These are phyloP conservation scores for Durio zibethinus DNA, from an alignment of 345 rosid species.

Conservation along the genomic window DNA sequence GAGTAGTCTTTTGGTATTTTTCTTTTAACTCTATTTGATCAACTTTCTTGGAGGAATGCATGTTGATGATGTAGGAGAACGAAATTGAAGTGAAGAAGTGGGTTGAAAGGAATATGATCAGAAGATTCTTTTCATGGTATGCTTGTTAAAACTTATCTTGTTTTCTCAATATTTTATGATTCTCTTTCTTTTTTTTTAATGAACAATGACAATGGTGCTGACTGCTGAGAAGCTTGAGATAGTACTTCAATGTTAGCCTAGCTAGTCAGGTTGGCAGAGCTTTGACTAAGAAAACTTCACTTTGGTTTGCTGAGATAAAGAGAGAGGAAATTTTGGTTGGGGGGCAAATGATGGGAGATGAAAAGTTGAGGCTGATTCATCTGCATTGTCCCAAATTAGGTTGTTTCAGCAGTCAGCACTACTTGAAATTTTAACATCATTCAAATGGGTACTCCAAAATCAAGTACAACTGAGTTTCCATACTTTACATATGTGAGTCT, in stretches of 20 bases:
- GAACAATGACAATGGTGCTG: neutral
- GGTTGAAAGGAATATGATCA: slow-evolving; percentile 3
- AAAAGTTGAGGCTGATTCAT: neutral
- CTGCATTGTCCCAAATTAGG: neutral
- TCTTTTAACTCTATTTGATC: slow-evolving; percentile 2
- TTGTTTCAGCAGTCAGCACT: neutral
- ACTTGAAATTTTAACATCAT: neutral
- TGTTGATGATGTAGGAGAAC: slow-evolving; percentile 15
- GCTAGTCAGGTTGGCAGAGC: neutral
- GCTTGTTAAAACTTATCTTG: slow-evolving; percentile 7
- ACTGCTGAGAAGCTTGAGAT: neutral
- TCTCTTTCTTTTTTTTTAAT: neutral
- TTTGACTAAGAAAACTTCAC: neutral
- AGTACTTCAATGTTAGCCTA: too few species aligned
- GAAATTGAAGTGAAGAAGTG: neutral
- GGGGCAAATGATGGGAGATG: neutral
- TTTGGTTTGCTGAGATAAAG: neutral
- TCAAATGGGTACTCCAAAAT: neutral
- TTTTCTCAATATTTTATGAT: neutral
- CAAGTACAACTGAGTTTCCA: neutral
- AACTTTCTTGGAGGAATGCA: slow-evolving; percentile 10
- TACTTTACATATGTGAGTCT: too few species aligned
- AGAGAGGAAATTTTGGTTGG: neutral
- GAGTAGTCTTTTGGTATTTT: neutral
- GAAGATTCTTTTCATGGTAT: slow-evolving; percentile 23